Evolutionary conservation across 441 rosid genomes (phyloP), one percentile per base, ranked within the genome.

Genomic region (Sinapis alba): DNA sequence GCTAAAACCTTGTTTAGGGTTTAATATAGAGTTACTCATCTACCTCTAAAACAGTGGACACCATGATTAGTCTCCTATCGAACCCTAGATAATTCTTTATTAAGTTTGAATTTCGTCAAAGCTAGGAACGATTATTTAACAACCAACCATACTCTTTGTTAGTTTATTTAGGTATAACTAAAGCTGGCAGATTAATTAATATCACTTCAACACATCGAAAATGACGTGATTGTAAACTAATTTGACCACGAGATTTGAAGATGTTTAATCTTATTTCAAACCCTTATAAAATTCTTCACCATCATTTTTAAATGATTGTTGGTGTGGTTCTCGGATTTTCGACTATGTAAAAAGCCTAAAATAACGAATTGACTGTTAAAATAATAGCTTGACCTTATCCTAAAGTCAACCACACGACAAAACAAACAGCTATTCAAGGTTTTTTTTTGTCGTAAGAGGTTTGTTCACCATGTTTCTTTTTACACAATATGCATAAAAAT

Each of bases 321-420:
- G 69, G 69, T 72, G 69, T 66, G 59, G 69, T 67, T 72, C 61
- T n/a, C 38, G 18, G 57, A 61, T 60, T 72, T 78, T 78, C 54
- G 69, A 78, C 60, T 50, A 72, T n/a, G 61, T 69, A 67, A 78
- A 72, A 61, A 7, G 81, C 38, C 65, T 78, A 65, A 77, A 65
- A 13, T 58, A 58, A 71, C 54, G 60, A 51, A 32, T 28, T n/a
- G 30, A 18, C 13, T 19, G 5, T 7, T 28, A 56, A 65, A 13
- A 58, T 59, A 71, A 77, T 60, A 47, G 50, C 47, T 77, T 78
- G 81, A 78, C 65, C 59, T 61, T 60, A 61, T 51, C 69, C 30
- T 7, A 61, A 78, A 38, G 77, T 78, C 74, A 72, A 78, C 60
- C 59, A 20, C 73, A n/a, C n/a, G 63, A 77, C 80, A 71, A 71